Conservation (phyloP, 768 basidiomycete species). For the Megacollybia marginata region DNA sequence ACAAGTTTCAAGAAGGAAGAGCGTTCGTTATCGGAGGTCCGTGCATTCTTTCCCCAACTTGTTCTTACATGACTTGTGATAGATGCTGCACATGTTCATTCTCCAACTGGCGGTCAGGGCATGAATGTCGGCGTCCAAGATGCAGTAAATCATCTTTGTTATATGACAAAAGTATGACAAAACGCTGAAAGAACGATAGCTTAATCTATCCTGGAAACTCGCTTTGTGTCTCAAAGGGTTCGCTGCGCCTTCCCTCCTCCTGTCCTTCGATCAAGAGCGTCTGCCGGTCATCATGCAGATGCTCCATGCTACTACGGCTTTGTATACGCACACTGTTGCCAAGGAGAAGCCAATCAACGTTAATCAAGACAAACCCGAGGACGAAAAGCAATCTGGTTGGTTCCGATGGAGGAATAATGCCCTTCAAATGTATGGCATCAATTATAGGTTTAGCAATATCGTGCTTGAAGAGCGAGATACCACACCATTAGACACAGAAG, state of each 20-base stretch:
- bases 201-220: constrained; percentile 23
- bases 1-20: constrained; percentile 16
- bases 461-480: constrained; percentile 11
- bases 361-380: constrained; percentile 5
- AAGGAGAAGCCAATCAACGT: not conserved
- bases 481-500: not conserved
- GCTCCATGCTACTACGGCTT: constrained; percentile 15
- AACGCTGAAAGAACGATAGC: not conserved
- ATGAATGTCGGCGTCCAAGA: constrained; percentile 21
- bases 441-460: constrained; percentile 20
- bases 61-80: no score
- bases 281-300: constrained; percentile 24
- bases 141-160: constrained; percentile 15
- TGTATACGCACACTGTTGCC: constrained; percentile 7
- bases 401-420: constrained; percentile 14
- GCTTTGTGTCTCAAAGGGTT: constrained; percentile 17
- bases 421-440: constrained; percentile 18
- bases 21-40: constrained; percentile 18
- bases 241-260: constrained; percentile 13
- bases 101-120: constrained; percentile 17
- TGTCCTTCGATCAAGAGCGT: constrained; percentile 18
- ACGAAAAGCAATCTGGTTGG: constrained; percentile 12
- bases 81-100: constrained; percentile 17
- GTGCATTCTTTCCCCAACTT: no score
- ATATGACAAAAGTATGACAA: no score